Conservation (phyloP, 495 filamentous ascomycete species). For the Daldinia childiae region DNA sequence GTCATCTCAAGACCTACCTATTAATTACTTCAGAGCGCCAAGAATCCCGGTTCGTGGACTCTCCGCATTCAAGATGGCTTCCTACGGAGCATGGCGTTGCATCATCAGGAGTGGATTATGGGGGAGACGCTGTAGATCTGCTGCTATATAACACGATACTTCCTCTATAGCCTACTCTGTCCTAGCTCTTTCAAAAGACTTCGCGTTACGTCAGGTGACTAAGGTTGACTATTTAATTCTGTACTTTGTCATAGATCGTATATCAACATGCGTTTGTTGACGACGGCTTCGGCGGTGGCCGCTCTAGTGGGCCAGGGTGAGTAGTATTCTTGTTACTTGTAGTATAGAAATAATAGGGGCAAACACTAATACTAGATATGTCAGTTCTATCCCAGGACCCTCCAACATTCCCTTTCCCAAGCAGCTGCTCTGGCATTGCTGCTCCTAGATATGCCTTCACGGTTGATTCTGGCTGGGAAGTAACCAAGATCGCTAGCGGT, state of each 20-base stretch:
- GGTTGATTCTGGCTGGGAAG: conserved; percentile 46
- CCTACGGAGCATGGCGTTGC: conserved; percentile 18
- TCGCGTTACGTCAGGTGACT: conserved; percentile 25
- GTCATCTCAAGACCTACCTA: conserved; percentile 25
- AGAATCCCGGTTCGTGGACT: conserved; percentile 39
- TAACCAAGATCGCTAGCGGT: conserved; percentile 48
- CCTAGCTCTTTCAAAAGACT: conserved; percentile 31
- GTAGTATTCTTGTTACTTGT: conserved; percentile 1
- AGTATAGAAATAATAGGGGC: not conserved
- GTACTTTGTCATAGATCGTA: conserved; percentile 23
- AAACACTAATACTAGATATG: conserved; percentile 7
- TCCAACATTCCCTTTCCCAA: conserved; percentile 42
- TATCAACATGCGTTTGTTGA: conserved; percentile 35
- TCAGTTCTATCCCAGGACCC: conserved; percentile 39
- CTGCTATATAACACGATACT: conserved; percentile 30
- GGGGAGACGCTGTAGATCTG: conserved; percentile 9
- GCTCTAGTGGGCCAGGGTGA: conserved; percentile 41
- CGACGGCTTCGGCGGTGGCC: conserved; percentile 27
- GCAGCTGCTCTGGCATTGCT: conserved; percentile 45
- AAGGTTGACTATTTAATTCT: conserved; percentile 25
- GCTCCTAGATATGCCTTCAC: conserved; percentile 42
- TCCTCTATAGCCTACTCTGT: conserved; percentile 20
- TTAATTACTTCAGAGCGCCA: conserved; percentile 33
- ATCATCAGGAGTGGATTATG: conserved; percentile 18
- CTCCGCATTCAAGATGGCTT: conserved; percentile 36